Evolutionary conservation across 495 filamentous ascomycete genomes (phyloP).

Genomic region (Evernia prunastri): DNA sequence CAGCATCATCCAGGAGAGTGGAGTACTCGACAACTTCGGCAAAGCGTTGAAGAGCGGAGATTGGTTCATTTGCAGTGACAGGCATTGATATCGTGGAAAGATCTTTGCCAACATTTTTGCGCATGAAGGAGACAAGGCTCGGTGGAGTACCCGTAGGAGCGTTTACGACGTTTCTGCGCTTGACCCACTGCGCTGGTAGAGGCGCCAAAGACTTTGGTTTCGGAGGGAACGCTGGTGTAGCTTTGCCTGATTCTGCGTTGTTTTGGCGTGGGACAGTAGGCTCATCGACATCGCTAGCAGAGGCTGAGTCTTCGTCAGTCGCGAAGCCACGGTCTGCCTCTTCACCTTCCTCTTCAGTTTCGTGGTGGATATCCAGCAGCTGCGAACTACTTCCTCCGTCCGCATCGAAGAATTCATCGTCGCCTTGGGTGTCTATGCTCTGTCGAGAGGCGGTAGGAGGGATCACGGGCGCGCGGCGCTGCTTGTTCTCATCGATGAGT

Average conservation of each 20-base stretch:
- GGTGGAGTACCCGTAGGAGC: constrained; percentile 71
- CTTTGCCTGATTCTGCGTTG: constrained; percentile 28
- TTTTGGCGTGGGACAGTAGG: constrained; percentile 33
- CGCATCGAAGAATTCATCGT: constrained; percentile 93
- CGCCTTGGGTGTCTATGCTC: constrained; percentile 70
- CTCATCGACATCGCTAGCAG: constrained; percentile 50
- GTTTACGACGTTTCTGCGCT: constrained; percentile 63
- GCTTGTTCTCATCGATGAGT: constrained; percentile 69
- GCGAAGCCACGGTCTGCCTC: constrained; percentile 29
- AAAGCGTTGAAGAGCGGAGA: constrained; percentile 77
- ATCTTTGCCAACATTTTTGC: constrained; percentile 98
- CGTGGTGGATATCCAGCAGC: constrained; percentile 63
- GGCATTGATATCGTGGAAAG: constrained; percentile 95
- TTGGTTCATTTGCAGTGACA: constrained; percentile 90
- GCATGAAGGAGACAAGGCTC: constrained; percentile 84
- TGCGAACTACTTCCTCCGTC: constrained; percentile 61
- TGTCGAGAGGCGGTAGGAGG: constrained; percentile 51
- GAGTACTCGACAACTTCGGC: constrained; percentile 90
- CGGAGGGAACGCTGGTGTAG: constrained; percentile 57
- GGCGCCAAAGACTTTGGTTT: constrained; percentile 71
- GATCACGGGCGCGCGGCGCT: constrained; percentile 55
- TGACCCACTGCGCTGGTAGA: constrained; percentile 61
- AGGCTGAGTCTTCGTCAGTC: constrained; percentile 49
- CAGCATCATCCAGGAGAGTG: constrained; percentile 68
- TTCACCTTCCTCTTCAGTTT: constrained; percentile 50